Evolutionary conservation across 495 filamentous ascomycete genomes (phyloP).

Genomic region (Hypoxylon cercidicola): DNA sequence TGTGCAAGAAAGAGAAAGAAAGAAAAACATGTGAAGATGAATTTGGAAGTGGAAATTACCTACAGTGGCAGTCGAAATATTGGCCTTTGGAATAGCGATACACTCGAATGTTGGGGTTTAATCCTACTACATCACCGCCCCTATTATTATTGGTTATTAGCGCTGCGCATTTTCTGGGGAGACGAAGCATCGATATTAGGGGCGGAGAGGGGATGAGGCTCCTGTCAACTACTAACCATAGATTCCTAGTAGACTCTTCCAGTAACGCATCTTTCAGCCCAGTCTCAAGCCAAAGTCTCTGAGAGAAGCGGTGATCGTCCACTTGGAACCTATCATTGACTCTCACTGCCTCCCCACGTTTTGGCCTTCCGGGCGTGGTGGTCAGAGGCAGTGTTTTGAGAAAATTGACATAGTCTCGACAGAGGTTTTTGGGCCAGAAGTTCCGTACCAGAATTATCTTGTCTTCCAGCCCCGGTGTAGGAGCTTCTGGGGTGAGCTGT

Average conservation of each 20-base stretch:
- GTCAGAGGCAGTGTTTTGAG: conserved; percentile 76
- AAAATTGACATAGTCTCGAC: conserved; percentile 83
- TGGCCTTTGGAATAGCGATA: conserved; percentile 91
- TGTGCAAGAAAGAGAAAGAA: background rate
- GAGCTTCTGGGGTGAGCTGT: conserved; percentile 68
- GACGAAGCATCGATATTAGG: conserved; percentile 28
- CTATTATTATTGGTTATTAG: conserved; percentile 61
- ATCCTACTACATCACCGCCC: conserved; percentile 85
- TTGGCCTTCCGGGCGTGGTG: conserved; percentile 86
- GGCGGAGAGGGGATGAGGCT: conserved; percentile 13
- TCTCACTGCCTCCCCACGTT: conserved; percentile 83
- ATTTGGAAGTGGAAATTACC: conserved; percentile 44
- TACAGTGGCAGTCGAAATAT: conserved; percentile 91
- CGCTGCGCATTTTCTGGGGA: background rate
- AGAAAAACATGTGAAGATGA: conserved; percentile 13
- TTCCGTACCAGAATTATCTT: conserved; percentile 82
- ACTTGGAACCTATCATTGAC: conserved; percentile 94
- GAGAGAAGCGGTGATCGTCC: conserved; percentile 77
- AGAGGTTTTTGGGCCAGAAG: conserved; percentile 82
- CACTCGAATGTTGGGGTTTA: conserved; percentile 89
- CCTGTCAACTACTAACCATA: conserved; percentile 48
- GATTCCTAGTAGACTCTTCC: conserved; percentile 42
- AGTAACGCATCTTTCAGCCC: conserved; percentile 63
- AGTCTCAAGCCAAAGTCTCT: conserved; percentile 75
- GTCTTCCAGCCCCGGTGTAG: conserved; percentile 60